Base-by-base conservation (phyloP, 306 rosid genomes). In the Mimosa pudica region DNA sequence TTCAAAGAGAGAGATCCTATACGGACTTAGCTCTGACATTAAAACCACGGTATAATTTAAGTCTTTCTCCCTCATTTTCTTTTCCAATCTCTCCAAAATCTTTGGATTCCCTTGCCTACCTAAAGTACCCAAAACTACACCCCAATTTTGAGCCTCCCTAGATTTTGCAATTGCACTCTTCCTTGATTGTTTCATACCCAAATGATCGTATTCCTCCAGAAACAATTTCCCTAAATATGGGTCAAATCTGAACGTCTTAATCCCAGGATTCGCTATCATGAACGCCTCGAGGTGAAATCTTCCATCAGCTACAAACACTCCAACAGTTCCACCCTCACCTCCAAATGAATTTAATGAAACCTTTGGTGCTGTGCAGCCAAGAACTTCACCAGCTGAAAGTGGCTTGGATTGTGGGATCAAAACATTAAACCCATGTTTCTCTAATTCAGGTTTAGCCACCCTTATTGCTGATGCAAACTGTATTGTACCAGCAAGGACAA, bases 51-150 rank as follows among this genome's bases (percentile, higher is more conserved):
- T 92, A 79, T 92, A 92, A 61, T 65, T 63, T 5, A 88, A 86
- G 12, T 87, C 91, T 62, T 87, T 91, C 11, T 90, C 90, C 57
- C 12, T 85, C 97, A 91, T 88, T 74, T 87, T 91, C 90, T 73
- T 81, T 80, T 91, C 97, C 85, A 94, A 54, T 32, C 94, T 88
- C 72, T 89, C 97, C 54, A 94, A 76, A 88, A 84, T 94, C 89
- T 86, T 92, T 6, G 97, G 97, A 79, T 92, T 92, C 76, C 98
- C 98, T 85, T 94, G 98, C 89, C 98, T 88, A 13, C 98, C 98
- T n/a, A 92, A 79, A 3, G 98, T 94, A 74, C 97, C 95, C 80
- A 93, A 55, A 66, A 94, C 90, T 73, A 94, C 84, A 17, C 97
- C 97, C 98, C 98, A 94, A 73, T 81, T 90, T 7, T 76, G 80